phyloP scores from a whole-genome alignment of 805 yeast genomes.

The Spathaspora boniae region DNA sequence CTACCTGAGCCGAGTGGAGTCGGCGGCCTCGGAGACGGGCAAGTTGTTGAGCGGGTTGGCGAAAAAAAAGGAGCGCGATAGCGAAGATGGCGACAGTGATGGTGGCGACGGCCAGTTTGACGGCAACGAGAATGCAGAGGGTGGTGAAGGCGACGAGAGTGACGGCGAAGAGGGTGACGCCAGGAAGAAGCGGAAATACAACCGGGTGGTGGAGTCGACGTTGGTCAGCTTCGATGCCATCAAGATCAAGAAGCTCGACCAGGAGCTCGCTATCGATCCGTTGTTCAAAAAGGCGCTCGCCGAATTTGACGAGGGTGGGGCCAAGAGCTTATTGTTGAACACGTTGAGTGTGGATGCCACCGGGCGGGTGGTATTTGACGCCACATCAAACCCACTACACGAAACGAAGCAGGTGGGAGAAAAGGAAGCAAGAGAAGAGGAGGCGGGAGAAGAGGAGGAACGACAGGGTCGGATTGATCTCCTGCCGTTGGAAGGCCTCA shows the following conservation, averaged over 20 bases:
- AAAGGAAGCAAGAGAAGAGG: slow-evolving; percentile 13
- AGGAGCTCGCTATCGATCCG: slow-evolving; percentile 68
- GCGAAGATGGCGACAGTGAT: slow-evolving; percentile 23
- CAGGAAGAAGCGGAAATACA: slow-evolving; percentile 25
- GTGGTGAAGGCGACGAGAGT: slow-evolving; percentile 18
- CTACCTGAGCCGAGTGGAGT: slow-evolving; percentile 85
- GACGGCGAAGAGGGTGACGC: slow-evolving; percentile 17
- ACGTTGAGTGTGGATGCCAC: slow-evolving; percentile 52
- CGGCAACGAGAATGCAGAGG: too few species aligned
- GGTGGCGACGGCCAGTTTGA: slow-evolving; percentile 15
- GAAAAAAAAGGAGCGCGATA: slow-evolving; percentile 22
- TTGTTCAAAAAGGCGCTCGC: slow-evolving; percentile 70
- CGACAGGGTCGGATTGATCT: slow-evolving; percentile 18
- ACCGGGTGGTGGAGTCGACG: slow-evolving; percentile 42
- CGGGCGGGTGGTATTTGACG: slow-evolving; percentile 66
- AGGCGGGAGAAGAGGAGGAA: slow-evolving; percentile 9
- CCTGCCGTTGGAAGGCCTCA: slow-evolving; percentile 15
- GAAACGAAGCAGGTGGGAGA: slow-evolving; percentile 10
- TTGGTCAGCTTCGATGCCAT: slow-evolving; percentile 50
- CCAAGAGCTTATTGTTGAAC: slow-evolving; percentile 64
- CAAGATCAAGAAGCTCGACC: slow-evolving; percentile 54
- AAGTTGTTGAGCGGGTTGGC: slow-evolving; percentile 75
- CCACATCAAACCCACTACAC: slow-evolving; percentile 35
- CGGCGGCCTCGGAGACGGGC: slow-evolving; percentile 89
- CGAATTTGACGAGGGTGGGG: slow-evolving; percentile 82